Evolutionary conservation across 2,329 filamentous ascomycete genomes (phyloP), one percentile per base, ranked within the genome.

Genomic region (Colletotrichum caudatum): DNA sequence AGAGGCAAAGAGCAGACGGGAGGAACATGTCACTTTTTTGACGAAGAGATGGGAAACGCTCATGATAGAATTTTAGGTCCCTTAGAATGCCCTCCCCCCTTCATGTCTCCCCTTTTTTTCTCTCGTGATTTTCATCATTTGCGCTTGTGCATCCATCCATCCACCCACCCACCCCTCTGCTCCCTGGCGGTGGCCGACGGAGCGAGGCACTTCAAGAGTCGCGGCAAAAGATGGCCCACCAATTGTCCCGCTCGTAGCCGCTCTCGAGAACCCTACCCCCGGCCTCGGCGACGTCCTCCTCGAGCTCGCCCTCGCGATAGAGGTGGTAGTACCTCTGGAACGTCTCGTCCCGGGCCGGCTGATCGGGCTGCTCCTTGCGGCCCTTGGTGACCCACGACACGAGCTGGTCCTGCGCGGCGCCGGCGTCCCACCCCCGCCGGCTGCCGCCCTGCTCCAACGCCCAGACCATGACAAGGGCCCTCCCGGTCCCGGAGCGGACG

Each of bases 191-290:
- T 8, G 57, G 26, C 51, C 48, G 16, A 29, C 46, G 44, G 37
- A 5, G 20, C 4, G 33, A 29, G 23, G 46, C 23, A 9, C 14
- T 35, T 56, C 56, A 69, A 11, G 67, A 50, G 41, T 62, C 77
- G 77, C 64, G 64, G 29, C 77, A 80, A 75, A 81, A 83, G 79
- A 97, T 91, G 65, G 91, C 94, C 95, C 95, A 99, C 96, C 96
- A 98, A 83, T 99, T 99, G 79, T 98, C 96, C 84, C 91, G 95
- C 80, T 99, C 96, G 82, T 98, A 99, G 44, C 96, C 96, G 71
- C 90, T 90, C 75, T 93, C 91, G 33, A 96, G 77, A 18, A 98
- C 90, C 60, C 82, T 83, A 9, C 95, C 96, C 23, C 94, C 94
- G 26, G 92, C 95, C 20, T 87, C 86, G 62, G 81, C 80, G 69